Percentiles rank a stretch among this genome's conserved stretches.
These are phyloP conservation scores for Bolboschoenoplectus hybrid DNA, from an alignment of 202 grass and related monocot genomes.

Conservation along the genomic window DNA sequence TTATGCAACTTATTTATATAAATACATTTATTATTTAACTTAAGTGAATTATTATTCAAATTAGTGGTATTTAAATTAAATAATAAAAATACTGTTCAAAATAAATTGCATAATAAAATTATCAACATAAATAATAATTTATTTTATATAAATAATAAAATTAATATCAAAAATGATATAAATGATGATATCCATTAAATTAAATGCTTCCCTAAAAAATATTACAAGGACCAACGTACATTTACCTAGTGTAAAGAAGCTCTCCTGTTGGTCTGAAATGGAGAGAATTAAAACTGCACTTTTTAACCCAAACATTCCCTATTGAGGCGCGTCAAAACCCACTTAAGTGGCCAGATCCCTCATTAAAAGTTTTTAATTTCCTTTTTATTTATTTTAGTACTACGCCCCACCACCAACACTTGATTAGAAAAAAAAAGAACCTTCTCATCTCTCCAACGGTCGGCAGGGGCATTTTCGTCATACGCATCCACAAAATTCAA, in stretches of 20 bases:
- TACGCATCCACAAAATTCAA: slow-evolving; percentile 36
- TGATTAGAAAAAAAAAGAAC: slow-evolving; percentile 25
- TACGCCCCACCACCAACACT: slow-evolving; percentile 14
- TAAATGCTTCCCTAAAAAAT: no score
- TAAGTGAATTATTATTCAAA: no score
- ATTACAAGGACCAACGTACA: no score
- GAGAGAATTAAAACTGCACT: not conserved
- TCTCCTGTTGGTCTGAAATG: not conserved
- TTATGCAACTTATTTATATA: no score
- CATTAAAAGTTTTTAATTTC: slow-evolving; percentile 4
- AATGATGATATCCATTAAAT: no score
- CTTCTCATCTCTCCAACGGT: slow-evolving; percentile 58
- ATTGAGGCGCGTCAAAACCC: slow-evolving; percentile 13
- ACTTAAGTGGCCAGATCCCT: slow-evolving; percentile 2
- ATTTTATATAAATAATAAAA: no score
- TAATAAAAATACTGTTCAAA: no score
- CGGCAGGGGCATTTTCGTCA: slow-evolving; percentile 56
- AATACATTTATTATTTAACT: no score
- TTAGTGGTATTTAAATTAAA: no score
- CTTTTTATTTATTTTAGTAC: slow-evolving; percentile 25
- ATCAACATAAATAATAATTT: no score
- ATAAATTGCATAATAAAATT: no score
- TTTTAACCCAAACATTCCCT: not conserved
- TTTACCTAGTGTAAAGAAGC: not conserved
- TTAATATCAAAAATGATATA: no score